These are phyloP conservation scores for Fusarium falciforme DNA, from an alignment of 2,329 filamentous ascomycete genomes.

Conservation along the genomic window DNA sequence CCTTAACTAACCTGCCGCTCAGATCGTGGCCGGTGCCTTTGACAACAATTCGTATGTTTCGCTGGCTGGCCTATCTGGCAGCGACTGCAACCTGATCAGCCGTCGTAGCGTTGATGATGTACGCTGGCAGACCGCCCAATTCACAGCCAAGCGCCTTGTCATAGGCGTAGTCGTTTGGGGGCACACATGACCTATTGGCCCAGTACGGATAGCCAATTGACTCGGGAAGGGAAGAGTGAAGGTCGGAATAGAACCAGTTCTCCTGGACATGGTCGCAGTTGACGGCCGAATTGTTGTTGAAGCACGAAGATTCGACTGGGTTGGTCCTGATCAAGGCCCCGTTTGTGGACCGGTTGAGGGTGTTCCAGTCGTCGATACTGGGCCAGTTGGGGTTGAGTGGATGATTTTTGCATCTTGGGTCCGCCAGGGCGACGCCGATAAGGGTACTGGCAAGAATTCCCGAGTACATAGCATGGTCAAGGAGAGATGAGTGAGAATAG, in stretches of 20 bases:
- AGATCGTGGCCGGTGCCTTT: background rate
- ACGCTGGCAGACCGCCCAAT: background rate
- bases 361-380: background rate
- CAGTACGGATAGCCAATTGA: background rate
- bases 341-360: background rate
- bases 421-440: background rate
- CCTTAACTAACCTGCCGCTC: background rate
- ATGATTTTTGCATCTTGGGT: background rate
- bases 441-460: background rate
- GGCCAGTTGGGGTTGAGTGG: background rate
- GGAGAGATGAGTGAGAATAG: background rate
- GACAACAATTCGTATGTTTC: background rate
- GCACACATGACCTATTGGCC: background rate
- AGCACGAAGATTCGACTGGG: background rate
- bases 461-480: background rate
- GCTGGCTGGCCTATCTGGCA: background rate
- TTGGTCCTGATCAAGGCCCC: background rate
- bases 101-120: background rate
- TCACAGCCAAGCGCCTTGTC: background rate
- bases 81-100: background rate
- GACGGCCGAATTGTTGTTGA: background rate
- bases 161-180: background rate
- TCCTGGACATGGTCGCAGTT: background rate
- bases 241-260: background rate
- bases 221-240: background rate